Base-by-base conservation (phyloP, 306 rosid genomes). In the Dalbergia oliveri region DNA sequence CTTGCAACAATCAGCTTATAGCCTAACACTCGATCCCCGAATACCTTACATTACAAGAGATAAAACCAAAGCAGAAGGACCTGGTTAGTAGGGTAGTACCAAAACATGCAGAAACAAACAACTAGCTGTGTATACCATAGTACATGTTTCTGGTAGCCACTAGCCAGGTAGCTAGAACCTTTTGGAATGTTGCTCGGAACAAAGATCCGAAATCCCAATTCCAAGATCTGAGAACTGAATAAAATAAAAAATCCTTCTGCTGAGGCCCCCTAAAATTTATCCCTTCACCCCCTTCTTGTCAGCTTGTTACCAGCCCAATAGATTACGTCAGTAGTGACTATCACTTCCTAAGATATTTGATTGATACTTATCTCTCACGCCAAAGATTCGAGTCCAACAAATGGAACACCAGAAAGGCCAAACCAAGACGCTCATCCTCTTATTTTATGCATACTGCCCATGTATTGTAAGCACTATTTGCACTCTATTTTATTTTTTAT, bases 171-270 rank as follows among this genome's bases (percentile, higher is more conserved):
- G 87, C 91, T 87, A 79, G 15, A 81, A 77, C 26, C 33, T 58
- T 82, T 85, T 89, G 93, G 88, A 87, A 83, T 73, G 84, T 86
- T 83, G 89, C 68, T 79, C 78, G 51, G 76, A 73, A 61, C 80
- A 80, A 66, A 88, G 73, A 78, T 82, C 77, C 74, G 63, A 81
- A 77, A 76, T 62, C 77, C 67, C 31, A 26, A 26, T 26, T 37
- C 41, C 41, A 37, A 37, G 7, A 37, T 10, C 10, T 37, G 41
- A 44, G 50, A 44, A 44, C 11, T 44, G 6, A 8, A 10, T 8
- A 44, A 4, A 44, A 44, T 44, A 44, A 44, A 44, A 8, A 9
- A 5, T 37, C 7, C 50, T 10, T 8, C 3, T 10, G 5, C 12
- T 9, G 5, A 44, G 50, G 8, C 6, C 50, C 3, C 8, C 6